Conservation (phyloP, 2,329 filamentous ascomycete species). For the Sarocladiaceae sp. region DNA sequence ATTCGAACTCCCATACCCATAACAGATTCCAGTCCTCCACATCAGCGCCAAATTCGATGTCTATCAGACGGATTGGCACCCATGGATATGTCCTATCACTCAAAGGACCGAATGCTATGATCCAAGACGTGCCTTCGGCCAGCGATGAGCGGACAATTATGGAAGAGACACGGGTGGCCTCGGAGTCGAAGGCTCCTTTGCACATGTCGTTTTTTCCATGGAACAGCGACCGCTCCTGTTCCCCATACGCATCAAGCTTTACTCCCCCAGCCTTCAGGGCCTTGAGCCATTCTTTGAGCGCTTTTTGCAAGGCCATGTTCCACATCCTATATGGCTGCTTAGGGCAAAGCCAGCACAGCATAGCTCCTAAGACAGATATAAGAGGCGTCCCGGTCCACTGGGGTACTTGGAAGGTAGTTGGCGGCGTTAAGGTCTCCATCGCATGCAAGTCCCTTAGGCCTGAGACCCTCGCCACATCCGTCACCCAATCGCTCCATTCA, state of each 20-base stretch:
- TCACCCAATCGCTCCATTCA: constrained; percentile 12
- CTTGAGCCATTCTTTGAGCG: constrained; percentile 14
- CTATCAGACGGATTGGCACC: constrained; percentile 18
- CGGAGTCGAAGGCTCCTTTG: constrained; percentile 15
- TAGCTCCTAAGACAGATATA: constrained; percentile 18
- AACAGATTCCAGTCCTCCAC: constrained; percentile 16
- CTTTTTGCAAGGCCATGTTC: constrained; percentile 15
- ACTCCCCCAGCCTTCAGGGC: constrained; percentile 14
- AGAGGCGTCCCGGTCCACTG: constrained; percentile 19
- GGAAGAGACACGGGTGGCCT: constrained; percentile 13
- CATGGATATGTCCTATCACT: constrained; percentile 12
- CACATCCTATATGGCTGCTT: constrained; percentile 12
- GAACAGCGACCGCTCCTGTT: constrained; percentile 10
- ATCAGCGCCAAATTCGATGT: constrained; percentile 12
- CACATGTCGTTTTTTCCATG: not conserved
- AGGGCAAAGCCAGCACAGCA: constrained; percentile 17
- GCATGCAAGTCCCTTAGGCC: constrained; percentile 9
- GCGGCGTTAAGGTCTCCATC: constrained; percentile 16
- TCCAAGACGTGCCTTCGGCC: not conserved
- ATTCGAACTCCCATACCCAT: constrained; percentile 21
- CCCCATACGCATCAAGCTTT: constrained; percentile 19
- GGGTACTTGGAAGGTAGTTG: constrained; percentile 17
- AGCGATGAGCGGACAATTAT: constrained; percentile 9
- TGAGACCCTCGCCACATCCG: not conserved
- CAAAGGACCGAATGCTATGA: no score